Conservation (phyloP, 2,329 filamentous ascomycete genomes). For the Beauveria sp. region DNA sequence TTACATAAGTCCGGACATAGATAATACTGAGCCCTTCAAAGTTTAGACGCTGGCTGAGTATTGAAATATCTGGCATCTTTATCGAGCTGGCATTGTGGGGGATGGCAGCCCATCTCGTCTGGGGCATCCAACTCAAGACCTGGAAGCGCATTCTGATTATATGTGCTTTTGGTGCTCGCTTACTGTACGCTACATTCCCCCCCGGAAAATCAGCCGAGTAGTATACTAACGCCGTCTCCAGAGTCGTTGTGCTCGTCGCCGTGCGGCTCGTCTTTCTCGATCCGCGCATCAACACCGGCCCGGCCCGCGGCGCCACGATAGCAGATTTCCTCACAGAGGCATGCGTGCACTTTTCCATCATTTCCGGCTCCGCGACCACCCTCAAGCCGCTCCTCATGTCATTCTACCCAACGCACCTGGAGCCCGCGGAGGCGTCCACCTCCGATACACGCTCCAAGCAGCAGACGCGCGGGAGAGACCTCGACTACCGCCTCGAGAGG, state of each 20-base stretch:
- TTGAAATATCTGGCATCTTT: not conserved
- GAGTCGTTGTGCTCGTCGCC: not conserved
- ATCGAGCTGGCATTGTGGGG: constrained; percentile 2
- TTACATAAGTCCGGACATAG: not conserved
- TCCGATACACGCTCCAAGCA: not conserved
- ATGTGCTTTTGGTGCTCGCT: constrained; percentile 1
- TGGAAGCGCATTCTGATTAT: not conserved
- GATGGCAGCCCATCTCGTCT: not conserved
- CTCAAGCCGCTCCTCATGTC: constrained; percentile 6
- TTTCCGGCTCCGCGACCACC: not conserved
- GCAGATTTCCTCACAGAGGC: constrained; percentile 7
- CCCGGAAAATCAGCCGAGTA: too few species aligned
- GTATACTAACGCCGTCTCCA: not conserved
- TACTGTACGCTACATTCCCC: not conserved
- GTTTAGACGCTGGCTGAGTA: not conserved
- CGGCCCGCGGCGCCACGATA: not conserved
- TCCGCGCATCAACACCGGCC: not conserved
- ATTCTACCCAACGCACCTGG: not conserved
- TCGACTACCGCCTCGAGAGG: not conserved
- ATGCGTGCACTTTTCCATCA: not conserved
- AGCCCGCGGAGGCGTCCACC: not conserved
- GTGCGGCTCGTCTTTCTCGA: constrained; percentile 1
- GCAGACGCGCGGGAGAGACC: not conserved
- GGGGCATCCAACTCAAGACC: not conserved
- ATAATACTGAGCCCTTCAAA: not conserved